Evolutionary conservation across 2,329 filamentous ascomycete genomes (phyloP).

Genomic region (Trichoderma gracile): DNA sequence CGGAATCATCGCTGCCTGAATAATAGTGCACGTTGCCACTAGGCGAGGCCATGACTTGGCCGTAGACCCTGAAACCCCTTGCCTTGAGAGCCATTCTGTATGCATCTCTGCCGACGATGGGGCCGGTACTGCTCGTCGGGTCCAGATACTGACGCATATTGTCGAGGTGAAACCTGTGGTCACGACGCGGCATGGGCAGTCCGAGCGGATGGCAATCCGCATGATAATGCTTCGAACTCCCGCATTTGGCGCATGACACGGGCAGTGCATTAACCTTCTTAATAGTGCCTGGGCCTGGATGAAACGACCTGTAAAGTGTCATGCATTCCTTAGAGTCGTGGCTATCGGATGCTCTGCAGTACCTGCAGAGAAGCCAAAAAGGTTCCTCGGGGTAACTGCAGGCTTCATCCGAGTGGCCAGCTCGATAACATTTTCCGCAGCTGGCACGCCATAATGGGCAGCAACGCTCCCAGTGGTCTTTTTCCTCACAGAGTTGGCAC

Average conservation of each 20-base stretch:
- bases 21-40: constrained; percentile 48
- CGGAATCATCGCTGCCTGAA: constrained; percentile 51
- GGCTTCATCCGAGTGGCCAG: constrained; percentile 53
- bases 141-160: constrained; percentile 55
- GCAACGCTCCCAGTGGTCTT: constrained; percentile 49
- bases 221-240: constrained; percentile 55
- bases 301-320: constrained; percentile 60
- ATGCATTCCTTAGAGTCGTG: constrained; percentile 49
- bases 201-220: constrained; percentile 50
- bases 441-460: constrained; percentile 52
- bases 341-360: too few species aligned
- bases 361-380: constrained; percentile 43
- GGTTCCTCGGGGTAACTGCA: too few species aligned
- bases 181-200: constrained; percentile 27
- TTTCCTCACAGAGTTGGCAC: constrained; percentile 52
- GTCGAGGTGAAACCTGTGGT: constrained; percentile 54
- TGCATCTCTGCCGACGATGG: constrained; percentile 41
- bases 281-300: constrained; percentile 42
- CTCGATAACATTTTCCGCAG: constrained; percentile 62
- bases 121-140: constrained; percentile 41
- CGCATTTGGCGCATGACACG: constrained; percentile 59
- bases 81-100: constrained; percentile 31
- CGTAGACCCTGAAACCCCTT: constrained; percentile 38
- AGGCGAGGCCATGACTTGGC: constrained; percentile 38
- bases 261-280: constrained; percentile 53